Evolutionary conservation across 805 yeast genomes (phyloP).

Genomic region (Torulaspora microellipsoides): DNA sequence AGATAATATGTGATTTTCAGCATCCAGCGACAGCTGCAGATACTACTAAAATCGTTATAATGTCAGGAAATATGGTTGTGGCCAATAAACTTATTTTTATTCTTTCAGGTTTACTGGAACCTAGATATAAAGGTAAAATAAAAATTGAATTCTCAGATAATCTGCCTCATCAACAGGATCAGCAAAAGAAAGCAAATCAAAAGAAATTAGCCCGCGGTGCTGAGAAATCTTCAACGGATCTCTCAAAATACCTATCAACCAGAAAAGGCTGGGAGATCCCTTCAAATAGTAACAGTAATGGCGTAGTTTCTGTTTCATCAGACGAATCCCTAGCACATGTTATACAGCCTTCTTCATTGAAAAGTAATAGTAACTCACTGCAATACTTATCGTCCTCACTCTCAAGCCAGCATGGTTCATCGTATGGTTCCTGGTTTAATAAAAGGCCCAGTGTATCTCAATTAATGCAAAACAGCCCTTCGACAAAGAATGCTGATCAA

Average conservation of each 20-base stretch:
- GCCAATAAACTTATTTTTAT: slow-evolving; percentile 56
- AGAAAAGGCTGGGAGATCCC: slow-evolving; percentile 42
- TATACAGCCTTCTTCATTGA: slow-evolving; percentile 35
- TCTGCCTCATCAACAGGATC: background rate
- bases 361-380: slow-evolving; percentile 36
- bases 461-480: slow-evolving; percentile 24
- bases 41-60: slow-evolving; percentile 47
- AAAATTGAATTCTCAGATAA: slow-evolving; percentile 11
- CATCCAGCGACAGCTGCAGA: slow-evolving; percentile 26
- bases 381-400: slow-evolving; percentile 39
- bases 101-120: slow-evolving; percentile 47
- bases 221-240: slow-evolving; percentile 20
- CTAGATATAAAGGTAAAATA: slow-evolving; percentile 21
- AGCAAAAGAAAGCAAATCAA: slow-evolving; percentile 3
- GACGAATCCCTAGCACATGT: slow-evolving; percentile 29
- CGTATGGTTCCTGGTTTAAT: slow-evolving; percentile 35
- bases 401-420: slow-evolving; percentile 32
- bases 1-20: slow-evolving; percentile 24
- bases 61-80: slow-evolving; percentile 57
- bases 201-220: slow-evolving; percentile 1
- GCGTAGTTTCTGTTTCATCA: slow-evolving; percentile 33
- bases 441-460: slow-evolving; percentile 24
- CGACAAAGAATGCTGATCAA: slow-evolving; percentile 20
- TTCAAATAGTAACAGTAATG: slow-evolving; percentile 23
- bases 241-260: slow-evolving; percentile 20